A percentile compares a stretch with the other conserved stretches of the same genome.
These are phyloP conservation scores for Nicotiana otophora DNA, from an alignment of 257 asterid species.

Conservation along the genomic window DNA sequence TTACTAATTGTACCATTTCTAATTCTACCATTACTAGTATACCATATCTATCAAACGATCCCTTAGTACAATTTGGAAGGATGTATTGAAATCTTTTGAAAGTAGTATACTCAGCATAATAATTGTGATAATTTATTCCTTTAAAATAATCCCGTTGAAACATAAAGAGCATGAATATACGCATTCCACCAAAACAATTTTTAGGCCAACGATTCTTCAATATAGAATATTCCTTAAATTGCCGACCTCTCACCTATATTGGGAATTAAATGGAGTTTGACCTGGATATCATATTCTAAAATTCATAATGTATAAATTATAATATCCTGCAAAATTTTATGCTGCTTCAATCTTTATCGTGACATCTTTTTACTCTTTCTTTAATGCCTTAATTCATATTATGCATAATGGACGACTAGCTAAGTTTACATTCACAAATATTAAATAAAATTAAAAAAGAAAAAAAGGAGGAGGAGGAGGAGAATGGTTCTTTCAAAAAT, in stretches of 20 bases:
- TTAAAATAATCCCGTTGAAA: background rate
- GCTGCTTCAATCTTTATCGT: background rate
- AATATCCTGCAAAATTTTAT: background rate
- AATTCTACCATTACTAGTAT: too few relatives aligned
- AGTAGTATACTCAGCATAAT: background rate
- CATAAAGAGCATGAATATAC: background rate
- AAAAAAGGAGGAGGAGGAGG: too few relatives aligned
- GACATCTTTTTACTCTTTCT: background rate
- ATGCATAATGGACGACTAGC: too few relatives aligned
- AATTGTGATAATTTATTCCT: background rate
- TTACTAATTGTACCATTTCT: too few relatives aligned
- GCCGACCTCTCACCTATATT: background rate
- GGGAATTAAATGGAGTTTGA: background rate
- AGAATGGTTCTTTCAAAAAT: too few relatives aligned
- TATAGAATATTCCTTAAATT: background rate
- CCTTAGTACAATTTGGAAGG: background rate
- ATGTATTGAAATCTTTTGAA: background rate
- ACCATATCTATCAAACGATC: too few relatives aligned
- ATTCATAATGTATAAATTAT: background rate
- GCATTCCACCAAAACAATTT: background rate
- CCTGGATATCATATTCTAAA: background rate
- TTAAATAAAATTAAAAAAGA: too few relatives aligned
- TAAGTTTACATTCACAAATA: too few relatives aligned
- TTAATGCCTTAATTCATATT: too few relatives aligned
- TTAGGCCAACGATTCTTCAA: background rate